phyloP scores from a whole-genome alignment of 805 yeast genomes.

The Lachancea thermotolerans region DNA sequence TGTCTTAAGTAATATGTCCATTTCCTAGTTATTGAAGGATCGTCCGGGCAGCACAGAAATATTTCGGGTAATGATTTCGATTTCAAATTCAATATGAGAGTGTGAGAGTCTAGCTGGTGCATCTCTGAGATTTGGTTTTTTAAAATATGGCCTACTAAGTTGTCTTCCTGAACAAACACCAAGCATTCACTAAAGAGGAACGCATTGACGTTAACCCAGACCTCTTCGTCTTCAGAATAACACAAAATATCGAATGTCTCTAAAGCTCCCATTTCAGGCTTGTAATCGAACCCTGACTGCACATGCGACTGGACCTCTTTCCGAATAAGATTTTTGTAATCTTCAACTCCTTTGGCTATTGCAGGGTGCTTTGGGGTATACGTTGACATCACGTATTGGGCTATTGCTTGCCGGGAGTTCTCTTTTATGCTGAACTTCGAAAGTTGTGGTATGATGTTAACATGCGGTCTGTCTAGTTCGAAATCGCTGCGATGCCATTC shows the following conservation, averaged over 20 bases:
- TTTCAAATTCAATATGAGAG: slow-evolving; percentile 34
- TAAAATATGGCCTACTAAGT: slow-evolving; percentile 38
- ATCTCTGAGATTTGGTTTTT: slow-evolving; percentile 32
- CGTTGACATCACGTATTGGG: slow-evolving; percentile 16
- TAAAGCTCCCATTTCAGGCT: slow-evolving; percentile 3
- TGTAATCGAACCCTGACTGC: not conserved
- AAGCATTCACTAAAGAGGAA: slow-evolving; percentile 15
- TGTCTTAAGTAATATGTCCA: slow-evolving; percentile 34
- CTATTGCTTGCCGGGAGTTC: slow-evolving; percentile 8
- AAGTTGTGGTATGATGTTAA: slow-evolving; percentile 20
- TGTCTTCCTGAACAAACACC: slow-evolving; percentile 16
- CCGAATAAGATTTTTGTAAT: slow-evolving; percentile 2
- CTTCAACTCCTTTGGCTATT: slow-evolving; percentile 6
- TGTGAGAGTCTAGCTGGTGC: slow-evolving; percentile 19
- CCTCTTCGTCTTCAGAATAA: slow-evolving; percentile 37
- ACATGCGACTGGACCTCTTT: slow-evolving; percentile 1
- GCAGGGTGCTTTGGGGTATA: slow-evolving; percentile 5
- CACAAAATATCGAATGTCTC: slow-evolving; percentile 38
- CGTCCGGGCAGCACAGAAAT: slow-evolving; percentile 31
- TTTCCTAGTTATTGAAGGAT: slow-evolving; percentile 32
- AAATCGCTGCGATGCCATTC: not conserved
- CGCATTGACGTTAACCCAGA: slow-evolving; percentile 33
- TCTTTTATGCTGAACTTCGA: slow-evolving; percentile 14
- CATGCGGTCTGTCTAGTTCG: slow-evolving; percentile 6
- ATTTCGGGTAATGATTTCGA: slow-evolving; percentile 40